phyloP scores from a whole-genome alignment of 371 early-diverging fungal genomes.

The Mucor velutinosus region DNA sequence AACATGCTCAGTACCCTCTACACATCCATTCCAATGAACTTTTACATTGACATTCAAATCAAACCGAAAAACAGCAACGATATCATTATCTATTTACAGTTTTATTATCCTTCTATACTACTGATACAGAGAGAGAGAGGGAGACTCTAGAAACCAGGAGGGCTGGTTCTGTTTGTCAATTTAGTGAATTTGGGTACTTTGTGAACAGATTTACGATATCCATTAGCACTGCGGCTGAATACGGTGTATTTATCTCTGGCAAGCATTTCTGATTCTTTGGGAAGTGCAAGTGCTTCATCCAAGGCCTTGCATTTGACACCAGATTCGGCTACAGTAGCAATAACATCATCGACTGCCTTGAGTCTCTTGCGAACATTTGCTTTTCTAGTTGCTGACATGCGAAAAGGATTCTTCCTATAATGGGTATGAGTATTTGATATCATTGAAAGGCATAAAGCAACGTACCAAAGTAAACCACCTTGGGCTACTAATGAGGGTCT shows the following conservation, averaged over 20 bases:
- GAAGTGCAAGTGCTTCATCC: slow-evolving; percentile 73
- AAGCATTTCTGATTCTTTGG: slow-evolving; percentile 85
- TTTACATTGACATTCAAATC: no score
- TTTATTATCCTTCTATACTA: background rate
- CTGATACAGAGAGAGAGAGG: background rate
- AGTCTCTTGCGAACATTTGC: slow-evolving; percentile 93
- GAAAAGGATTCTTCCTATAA: slow-evolving; percentile 73
- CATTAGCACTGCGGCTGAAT: slow-evolving; percentile 76
- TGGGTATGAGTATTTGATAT: background rate
- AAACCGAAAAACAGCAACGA: no score
- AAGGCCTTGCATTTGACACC: slow-evolving; percentile 90
- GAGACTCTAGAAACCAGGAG: slow-evolving; percentile 69
- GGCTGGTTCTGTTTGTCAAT: slow-evolving; percentile 80
- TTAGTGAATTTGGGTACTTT: slow-evolving; percentile 96
- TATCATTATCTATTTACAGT: slow-evolving; percentile 1
- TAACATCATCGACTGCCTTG: slow-evolving; percentile 87
- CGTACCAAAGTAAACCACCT: slow-evolving; percentile 74
- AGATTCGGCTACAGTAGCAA: slow-evolving; percentile 79
- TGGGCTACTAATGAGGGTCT: slow-evolving; percentile 66
- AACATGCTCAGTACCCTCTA: no score
- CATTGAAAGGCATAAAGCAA: background rate
- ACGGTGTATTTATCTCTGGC: slow-evolving; percentile 94
- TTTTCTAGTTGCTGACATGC: slow-evolving; percentile 91
- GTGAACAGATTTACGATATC: slow-evolving; percentile 92
- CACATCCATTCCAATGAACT: no score